Base-by-base conservation (phyloP, 257 asterid genomes). In the Pogostemon cablin region DNA sequence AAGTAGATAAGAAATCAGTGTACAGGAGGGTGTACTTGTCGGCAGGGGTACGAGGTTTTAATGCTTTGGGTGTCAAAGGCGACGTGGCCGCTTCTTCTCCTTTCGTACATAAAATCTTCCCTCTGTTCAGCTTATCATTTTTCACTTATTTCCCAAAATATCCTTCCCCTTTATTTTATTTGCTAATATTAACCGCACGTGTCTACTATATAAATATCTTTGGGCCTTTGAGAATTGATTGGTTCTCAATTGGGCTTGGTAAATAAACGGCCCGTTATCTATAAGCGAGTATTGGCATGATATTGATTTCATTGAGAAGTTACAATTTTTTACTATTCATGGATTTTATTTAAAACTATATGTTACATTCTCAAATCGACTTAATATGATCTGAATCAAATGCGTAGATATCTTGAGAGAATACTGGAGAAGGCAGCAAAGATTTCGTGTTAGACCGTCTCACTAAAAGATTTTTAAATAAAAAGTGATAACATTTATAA, bases 21-120 rank as follows among this genome's bases (percentile, higher is more conserved):
- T 34, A 69, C 7, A 69, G 80, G 83, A 69, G 80, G 83, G 77
- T 62, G 79, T 48, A 73, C 66, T 71, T 82, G 93, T 88, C 95
- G 90, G 90, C 81, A 85, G 77, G 88, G 92, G 87, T 90, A 86
- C 96, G 92, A 88, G 89, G 96, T 88, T 86, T 74, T 72, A 75
- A 76, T 67, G 86, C 67, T 58, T 59, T 43, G 42, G 52, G 7
- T 61, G 69, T 69, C 52, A 25, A 72, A 67, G 78, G 74, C 69
- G 89, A 90, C 96, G 95, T 87, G 96, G 95, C 83, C 78, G 59
- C 79, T 77, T 81, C 82, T 80, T 12, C 75, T 75, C 90, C 96
- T 81, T 80, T 84, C 82, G 85, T 82, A 56, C 79, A 20, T 1
- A 35, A 44, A 59, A 7, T 48, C 69, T 65, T 43, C 72, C 7